Evolutionary conservation across 768 basidiomycete genomes (phyloP).

Genomic region (Hypholoma sublateritium): DNA sequence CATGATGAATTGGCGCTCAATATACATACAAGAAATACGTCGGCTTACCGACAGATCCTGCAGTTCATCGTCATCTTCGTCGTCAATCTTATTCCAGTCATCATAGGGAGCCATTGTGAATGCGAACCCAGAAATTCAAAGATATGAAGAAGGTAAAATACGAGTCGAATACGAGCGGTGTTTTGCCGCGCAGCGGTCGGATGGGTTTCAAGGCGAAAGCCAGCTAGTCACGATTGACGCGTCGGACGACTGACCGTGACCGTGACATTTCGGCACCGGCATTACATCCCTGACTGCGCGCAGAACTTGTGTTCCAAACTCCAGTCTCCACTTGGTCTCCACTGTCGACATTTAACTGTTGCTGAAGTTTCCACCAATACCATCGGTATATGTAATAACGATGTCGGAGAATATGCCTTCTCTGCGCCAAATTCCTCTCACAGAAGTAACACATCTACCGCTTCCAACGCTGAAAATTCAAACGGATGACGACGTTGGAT

Average conservation of each 20-base stretch:
- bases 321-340: too few species aligned
- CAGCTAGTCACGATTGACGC: constrained; percentile 16
- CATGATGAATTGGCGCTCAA: background rate
- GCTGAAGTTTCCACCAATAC: background rate
- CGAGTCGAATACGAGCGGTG: too few species aligned
- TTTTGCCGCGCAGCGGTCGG: too few species aligned
- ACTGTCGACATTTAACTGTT: background rate
- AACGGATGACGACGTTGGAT: constrained; percentile 68
- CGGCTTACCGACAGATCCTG: constrained; percentile 62
- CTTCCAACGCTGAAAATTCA: constrained; percentile 55
- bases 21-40: background rate
- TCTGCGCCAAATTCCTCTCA: constrained; percentile 27
- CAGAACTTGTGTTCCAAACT: too few species aligned
- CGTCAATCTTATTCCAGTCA: constrained; percentile 78
- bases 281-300: too few species aligned
- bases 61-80: constrained; percentile 82
- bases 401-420: constrained; percentile 9
- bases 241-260: constrained; percentile 5
- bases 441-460: constrained; percentile 15
- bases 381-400: background rate
- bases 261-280: constrained; percentile 6
- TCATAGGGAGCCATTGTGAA: constrained; percentile 65
- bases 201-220: background rate
- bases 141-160: background rate
- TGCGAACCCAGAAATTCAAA: background rate